Evolutionary conservation across 768 basidiomycete genomes (phyloP), one percentile per base, ranked within the genome.

Genomic region (Lactarius deliciosus): DNA sequence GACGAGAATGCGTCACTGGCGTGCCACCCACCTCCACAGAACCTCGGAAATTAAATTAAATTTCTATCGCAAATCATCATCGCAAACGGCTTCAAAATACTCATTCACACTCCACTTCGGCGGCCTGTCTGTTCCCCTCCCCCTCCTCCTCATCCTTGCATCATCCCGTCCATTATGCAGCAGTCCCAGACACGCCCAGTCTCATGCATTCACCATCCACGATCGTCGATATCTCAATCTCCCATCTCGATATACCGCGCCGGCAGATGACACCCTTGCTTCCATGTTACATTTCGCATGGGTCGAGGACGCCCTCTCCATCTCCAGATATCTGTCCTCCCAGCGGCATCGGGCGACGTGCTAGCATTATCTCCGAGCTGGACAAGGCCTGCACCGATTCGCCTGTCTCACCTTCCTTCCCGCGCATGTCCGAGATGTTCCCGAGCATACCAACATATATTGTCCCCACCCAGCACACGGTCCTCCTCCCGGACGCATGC

Each of bases 311-410:
- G 53, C 20, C 3, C 38, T 5, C 22, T 36, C 64, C 63, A 1
- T 71, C 71, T 0, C 63, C 71, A 4, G 68, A 71, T 58, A 72
- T 72, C 40, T 68, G 70, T 45, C 64, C 64, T 15, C 71, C 71
- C 1, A 69, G 68, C n/a, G 71, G 70, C 8, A 65, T 72, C 10
- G 71, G 71, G 0, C 60, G 65, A 22, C 71, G 71, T n/a, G 71
- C 71, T 8, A 71, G 61, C 54, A 61, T 50, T 5, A 61, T 70
- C 9, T 67, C 70, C 5, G 68, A 68, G 2, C 28, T 61, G 0
- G 60, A 61, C 11, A 54, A 13, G 3, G 16, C 32, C 8, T 20
- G 7, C 4, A n/a, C 55, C 1, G 55, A 61, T 18, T 68, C 59
- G 9, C 54, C 60, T 16, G 5, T 16, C 36, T 20, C 63, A 15